Conservation (phyloP, 1,284 basidiomycete species). For the Tilletia indica region DNA sequence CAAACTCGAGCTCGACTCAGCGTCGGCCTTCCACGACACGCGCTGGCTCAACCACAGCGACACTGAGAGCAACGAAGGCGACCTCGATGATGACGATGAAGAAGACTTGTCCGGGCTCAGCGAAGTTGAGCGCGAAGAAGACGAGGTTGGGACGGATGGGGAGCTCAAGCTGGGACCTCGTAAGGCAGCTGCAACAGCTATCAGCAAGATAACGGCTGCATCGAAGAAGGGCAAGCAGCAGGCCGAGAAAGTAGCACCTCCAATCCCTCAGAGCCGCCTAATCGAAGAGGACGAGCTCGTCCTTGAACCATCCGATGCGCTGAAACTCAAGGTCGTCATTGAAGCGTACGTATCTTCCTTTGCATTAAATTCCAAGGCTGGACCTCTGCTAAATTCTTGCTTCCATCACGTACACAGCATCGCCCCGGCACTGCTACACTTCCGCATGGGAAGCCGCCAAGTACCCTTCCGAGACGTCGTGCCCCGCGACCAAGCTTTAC, state of each 20-base stretch:
- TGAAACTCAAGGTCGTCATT: constrained; percentile 17
- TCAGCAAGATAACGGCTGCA: not conserved
- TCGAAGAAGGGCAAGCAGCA: not conserved
- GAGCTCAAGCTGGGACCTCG: no score
- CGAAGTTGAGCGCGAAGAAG: not conserved
- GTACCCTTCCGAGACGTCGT: not conserved
- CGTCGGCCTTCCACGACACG: not conserved
- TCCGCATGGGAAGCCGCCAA: constrained; percentile 3
- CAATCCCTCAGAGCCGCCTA: not conserved
- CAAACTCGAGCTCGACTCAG: constrained; percentile 8
- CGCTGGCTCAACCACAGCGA: constrained; percentile 9
- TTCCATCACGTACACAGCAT: not conserved
- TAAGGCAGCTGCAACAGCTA: not conserved
- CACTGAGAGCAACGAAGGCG: not conserved
- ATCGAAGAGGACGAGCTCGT: constrained; percentile 7
- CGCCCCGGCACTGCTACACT: constrained; percentile 5
- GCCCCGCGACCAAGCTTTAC: not conserved
- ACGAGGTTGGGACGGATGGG: not conserved
- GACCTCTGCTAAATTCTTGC: not conserved
- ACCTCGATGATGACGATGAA: not conserved
- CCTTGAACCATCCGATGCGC: constrained; percentile 11
- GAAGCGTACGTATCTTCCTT: not conserved
- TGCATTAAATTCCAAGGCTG: not conserved
- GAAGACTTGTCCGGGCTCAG: not conserved
- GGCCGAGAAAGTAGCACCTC: not conserved